Conservation (phyloP, 805 yeast species). For the Diddensiella santjacobensis region DNA sequence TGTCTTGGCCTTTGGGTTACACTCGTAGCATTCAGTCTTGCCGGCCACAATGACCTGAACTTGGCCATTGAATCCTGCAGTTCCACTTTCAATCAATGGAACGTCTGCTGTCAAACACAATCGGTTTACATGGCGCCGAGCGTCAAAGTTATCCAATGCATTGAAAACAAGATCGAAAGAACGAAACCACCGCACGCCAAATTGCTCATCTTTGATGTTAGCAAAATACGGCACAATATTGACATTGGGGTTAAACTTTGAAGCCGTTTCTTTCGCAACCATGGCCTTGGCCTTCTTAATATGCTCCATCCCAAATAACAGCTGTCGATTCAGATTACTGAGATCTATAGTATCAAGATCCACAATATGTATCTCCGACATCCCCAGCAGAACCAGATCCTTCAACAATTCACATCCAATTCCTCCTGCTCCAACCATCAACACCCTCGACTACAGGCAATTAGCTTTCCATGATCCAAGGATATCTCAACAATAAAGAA, state of each 20-base stretch:
- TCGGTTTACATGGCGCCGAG: conserved; percentile 83
- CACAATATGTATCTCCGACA: conserved; percentile 85
- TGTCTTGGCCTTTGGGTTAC: conserved; percentile 82
- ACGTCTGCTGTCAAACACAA: conserved; percentile 69
- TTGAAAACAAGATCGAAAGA: conserved; percentile 80
- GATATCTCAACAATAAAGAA: too few species aligned
- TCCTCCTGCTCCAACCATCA: conserved; percentile 95
- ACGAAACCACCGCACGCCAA: conserved; percentile 71
- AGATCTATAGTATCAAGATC: conserved; percentile 94
- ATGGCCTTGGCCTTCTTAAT: conserved; percentile 83
- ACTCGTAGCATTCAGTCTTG: conserved; percentile 87
- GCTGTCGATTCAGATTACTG: conserved; percentile 89
- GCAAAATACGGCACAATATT: conserved; percentile 77
- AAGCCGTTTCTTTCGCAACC: conserved; percentile 82
- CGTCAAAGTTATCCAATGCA: conserved; percentile 91
- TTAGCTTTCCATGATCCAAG: conserved; percentile 3
- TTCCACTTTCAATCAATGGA: conserved; percentile 89
- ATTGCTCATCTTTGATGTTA: conserved; percentile 76
- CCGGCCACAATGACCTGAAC: conserved; percentile 87
- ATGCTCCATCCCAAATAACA: conserved; percentile 82
- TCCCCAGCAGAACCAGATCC: conserved; percentile 71
- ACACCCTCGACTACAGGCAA: conserved; percentile 39
- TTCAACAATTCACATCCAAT: conserved; percentile 90
- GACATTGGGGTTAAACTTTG: conserved; percentile 62
- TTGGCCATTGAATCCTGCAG: conserved; percentile 93